Conservation (phyloP, 2,329 filamentous ascomycete species). For the Fusarium cicatricum region DNA sequence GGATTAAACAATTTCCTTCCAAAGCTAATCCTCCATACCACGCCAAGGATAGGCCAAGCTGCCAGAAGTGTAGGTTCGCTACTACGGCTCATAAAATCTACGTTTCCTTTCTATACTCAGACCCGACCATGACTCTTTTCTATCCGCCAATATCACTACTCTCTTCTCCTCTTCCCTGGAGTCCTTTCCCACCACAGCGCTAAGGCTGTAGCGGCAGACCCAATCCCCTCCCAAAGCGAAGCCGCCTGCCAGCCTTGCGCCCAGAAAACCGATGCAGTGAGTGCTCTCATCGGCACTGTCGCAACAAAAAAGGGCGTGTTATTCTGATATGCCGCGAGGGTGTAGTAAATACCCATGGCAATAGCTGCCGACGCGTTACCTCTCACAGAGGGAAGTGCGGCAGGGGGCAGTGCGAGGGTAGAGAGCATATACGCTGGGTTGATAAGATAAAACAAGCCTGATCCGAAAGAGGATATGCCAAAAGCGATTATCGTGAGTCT, state of each 20-base stretch:
- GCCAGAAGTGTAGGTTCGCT: too few relatives aligned
- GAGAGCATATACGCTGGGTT: background rate
- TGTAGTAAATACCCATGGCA: constrained; percentile 46
- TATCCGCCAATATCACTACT: too few relatives aligned
- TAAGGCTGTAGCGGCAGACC: constrained; percentile 29
- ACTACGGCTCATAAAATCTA: too few relatives aligned
- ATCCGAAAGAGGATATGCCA: background rate
- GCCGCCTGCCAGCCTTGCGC: constrained; percentile 39
- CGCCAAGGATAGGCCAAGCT: too few relatives aligned
- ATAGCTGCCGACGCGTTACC: constrained; percentile 41
- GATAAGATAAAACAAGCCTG: background rate
- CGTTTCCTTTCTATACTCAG: too few relatives aligned
- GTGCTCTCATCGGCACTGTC: constrained; percentile 45
- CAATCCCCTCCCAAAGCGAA: constrained; percentile 43
- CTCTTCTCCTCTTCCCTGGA: background rate
- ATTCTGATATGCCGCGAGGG: constrained; percentile 44
- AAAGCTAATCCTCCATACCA: too few relatives aligned
- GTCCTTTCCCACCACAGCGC: background rate
- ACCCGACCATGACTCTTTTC: too few relatives aligned
- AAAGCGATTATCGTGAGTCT: background rate
- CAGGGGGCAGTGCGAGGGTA: background rate
- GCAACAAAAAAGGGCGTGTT: constrained; percentile 42
- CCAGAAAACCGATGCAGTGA: constrained; percentile 43
- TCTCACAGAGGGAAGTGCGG: constrained; percentile 8
- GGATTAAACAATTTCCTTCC: too few relatives aligned